These are phyloP conservation scores for Morella rubra DNA, from an alignment of 306 rosid genomes.

Conservation along the genomic window DNA sequence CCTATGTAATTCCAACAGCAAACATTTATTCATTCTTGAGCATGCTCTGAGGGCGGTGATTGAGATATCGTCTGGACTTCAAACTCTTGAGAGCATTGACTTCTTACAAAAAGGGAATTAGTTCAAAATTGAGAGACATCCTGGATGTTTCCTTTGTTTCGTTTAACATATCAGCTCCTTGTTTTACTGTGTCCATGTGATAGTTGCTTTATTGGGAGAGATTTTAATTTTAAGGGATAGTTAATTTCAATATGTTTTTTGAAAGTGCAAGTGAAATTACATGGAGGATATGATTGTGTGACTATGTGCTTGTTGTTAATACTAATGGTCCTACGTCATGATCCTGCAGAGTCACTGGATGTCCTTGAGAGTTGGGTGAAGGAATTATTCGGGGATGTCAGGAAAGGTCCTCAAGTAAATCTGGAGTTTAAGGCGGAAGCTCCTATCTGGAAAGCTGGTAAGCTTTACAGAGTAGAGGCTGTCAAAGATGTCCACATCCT, in stretches of 20 bases:
- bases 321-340: slow-evolving; percentile 19
- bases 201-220: not conserved
- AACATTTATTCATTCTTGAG: not conserved
- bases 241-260: not conserved
- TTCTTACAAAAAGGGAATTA: not conserved
- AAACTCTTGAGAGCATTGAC: slow-evolving; percentile 8
- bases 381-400: slow-evolving; percentile 69
- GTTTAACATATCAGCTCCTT: not conserved
- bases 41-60: not conserved
- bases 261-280: not conserved
- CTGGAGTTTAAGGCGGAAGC: slow-evolving; percentile 63
- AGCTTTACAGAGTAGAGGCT: slow-evolving; percentile 78
- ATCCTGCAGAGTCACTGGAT: slow-evolving; percentile 81
- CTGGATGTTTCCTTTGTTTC: not conserved
- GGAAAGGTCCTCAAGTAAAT: slow-evolving; percentile 57
- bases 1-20: not conserved
- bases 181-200: not conserved
- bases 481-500: slow-evolving; percentile 89
- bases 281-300: not conserved
- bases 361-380: slow-evolving; percentile 85
- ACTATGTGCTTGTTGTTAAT: slow-evolving; percentile 11
- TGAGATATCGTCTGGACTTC: not conserved
- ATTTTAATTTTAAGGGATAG: not conserved
- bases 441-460: slow-evolving; percentile 85
- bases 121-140: not conserved